Conservation (phyloP, 345 rosid genomes). For the Melaleuca alternifolia region DNA sequence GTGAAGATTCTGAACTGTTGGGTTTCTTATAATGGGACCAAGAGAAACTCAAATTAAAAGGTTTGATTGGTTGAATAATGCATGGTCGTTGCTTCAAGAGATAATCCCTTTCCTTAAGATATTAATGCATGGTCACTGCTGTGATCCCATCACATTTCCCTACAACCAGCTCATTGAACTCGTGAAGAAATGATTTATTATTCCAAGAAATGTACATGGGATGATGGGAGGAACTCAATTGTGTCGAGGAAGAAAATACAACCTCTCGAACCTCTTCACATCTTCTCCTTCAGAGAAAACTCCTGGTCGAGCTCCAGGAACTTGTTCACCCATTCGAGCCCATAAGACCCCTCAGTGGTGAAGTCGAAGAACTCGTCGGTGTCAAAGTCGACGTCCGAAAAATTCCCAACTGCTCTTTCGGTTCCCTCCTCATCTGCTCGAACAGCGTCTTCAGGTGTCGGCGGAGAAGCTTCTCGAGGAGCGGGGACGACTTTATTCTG, state of each 20-base stretch:
- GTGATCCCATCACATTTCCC: not conserved
- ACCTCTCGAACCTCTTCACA: not conserved
- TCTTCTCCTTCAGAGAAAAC: constrained; percentile 5
- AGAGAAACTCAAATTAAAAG: not conserved
- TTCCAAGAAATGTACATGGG: not conserved
- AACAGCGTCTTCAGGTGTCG: not conserved
- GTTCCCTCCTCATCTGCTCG: not conserved
- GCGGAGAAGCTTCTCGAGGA: not conserved
- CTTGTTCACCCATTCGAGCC: constrained; percentile 34
- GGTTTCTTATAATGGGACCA: not conserved
- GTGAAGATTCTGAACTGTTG: not conserved
- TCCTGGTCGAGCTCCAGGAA: constrained; percentile 26
- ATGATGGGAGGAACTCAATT: not conserved
- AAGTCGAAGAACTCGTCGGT: constrained; percentile 26
- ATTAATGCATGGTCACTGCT: not conserved
- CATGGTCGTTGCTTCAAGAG: not conserved
- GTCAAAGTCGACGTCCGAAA: constrained; percentile 11
- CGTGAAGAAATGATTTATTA: not conserved
- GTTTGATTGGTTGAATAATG: not conserved
- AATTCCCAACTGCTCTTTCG: not conserved
- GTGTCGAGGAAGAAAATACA: not conserved
- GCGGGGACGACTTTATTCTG: not conserved
- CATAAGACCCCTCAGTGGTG: constrained; percentile 18
- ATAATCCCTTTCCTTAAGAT: not conserved
- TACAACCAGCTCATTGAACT: not conserved